phyloP scores from a whole-genome alignment of 1,139 yeast species.

The Kodamaea sp. region DNA sequence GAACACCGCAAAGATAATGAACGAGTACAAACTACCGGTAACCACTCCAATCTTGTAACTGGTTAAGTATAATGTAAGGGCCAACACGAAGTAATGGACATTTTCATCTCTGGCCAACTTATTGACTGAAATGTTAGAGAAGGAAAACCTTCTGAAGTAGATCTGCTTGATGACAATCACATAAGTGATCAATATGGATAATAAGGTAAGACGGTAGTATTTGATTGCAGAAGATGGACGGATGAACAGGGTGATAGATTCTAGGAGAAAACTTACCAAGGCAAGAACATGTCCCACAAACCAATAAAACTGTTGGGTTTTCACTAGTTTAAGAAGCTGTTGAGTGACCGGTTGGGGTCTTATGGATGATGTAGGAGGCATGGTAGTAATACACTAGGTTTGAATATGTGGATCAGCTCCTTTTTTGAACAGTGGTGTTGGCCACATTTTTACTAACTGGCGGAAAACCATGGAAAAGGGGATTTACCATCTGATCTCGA shows the following conservation, averaged over 20 bases:
- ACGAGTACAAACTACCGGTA: constrained; percentile 50
- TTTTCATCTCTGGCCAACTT: constrained; percentile 46
- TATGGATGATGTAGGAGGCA: constrained; percentile 7
- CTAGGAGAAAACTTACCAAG: constrained; percentile 33
- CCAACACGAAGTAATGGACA: constrained; percentile 49
- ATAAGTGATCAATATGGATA: constrained; percentile 48
- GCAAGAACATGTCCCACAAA: constrained; percentile 49
- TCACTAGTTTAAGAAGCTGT: constrained; percentile 20
- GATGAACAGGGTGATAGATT: constrained; percentile 36
- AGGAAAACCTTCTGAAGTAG: constrained; percentile 32
- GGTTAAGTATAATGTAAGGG: constrained; percentile 35
- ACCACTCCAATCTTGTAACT: constrained; percentile 34
- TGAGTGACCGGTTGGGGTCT: constrained; percentile 14
- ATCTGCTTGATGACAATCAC: constrained; percentile 50
- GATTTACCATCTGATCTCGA: too few relatives aligned
- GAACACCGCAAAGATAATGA: constrained; percentile 57
- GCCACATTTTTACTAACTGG: too few relatives aligned
- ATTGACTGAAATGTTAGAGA: constrained; percentile 9
- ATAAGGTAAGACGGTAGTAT: constrained; percentile 40
- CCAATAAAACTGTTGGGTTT: constrained; percentile 56
- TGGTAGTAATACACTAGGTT: too few relatives aligned
- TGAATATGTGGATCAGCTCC: too few relatives aligned
- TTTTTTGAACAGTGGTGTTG: too few relatives aligned
- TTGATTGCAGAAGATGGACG: constrained; percentile 25
- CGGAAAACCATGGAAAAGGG: too few relatives aligned